These are phyloP conservation scores for Luvunga scandens DNA, from an alignment of 345 rosid genomes.

Conservation along the genomic window DNA sequence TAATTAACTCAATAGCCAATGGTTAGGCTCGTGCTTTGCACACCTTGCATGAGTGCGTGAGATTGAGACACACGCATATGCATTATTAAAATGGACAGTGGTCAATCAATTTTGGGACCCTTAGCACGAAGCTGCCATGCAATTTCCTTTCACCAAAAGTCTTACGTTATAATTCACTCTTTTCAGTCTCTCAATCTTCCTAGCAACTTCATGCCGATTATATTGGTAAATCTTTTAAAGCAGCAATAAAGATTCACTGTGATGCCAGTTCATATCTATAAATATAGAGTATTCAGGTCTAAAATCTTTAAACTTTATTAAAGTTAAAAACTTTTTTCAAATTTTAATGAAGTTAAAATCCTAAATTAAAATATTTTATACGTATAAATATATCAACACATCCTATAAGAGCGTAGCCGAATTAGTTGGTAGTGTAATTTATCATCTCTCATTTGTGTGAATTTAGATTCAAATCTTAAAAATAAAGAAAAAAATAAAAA, in stretches of 20 bases:
- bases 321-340: too few species aligned
- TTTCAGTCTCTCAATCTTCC: neutral
- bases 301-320: too few species aligned
- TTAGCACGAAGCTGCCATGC: conserved; percentile 35
- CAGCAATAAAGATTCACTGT: neutral
- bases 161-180: neutral
- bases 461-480: too few species aligned
- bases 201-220: conserved; percentile 19
- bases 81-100: neutral
- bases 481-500: too few species aligned
- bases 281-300: too few species aligned
- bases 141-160: conserved; percentile 16
- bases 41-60: neutral
- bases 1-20: neutral
- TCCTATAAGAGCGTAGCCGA: too few species aligned
- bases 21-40: neutral
- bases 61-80: neutral
- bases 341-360: too few species aligned
- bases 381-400: neutral
- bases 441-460: too few species aligned
- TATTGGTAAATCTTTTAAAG: neutral
- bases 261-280: too few species aligned
- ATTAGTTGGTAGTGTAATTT: too few species aligned
- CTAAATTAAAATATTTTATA: too few species aligned
- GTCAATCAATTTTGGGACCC: conserved; percentile 13